Evolutionary conservation across 148 eudicot genomes (phyloP), one percentile per base, ranked within the genome.

Genomic region (Amaranthus hypochondriacus): DNA sequence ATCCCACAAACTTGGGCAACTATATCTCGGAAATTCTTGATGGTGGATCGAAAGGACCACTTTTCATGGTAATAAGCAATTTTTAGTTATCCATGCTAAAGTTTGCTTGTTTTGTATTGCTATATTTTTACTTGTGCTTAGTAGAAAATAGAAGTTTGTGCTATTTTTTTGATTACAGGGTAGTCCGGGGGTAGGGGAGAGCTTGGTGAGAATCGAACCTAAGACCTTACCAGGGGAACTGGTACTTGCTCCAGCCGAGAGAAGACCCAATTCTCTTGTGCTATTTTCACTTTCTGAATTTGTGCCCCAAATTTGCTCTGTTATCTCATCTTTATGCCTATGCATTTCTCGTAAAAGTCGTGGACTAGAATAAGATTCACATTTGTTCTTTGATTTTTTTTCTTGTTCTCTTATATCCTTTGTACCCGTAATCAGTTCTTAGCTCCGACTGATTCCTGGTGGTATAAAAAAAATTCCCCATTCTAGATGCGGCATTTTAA

Each of bases 1-100:
- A 96, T 84, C 99, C 94, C 71, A 69, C 96, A 62, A 87, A 83
- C 39, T 84, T 81, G 86, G 86, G 94, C 84, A 73, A 78, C 76
- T 96, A 96, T 74, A 51, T 92, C 51, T 96, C 99, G 8, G 92
- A 96, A 82, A 83, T 90, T 76, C 74, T 92, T 80, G 95, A 96
- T 83, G 90, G 88, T 48, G 95, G 97, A 69, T 80, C 75, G 6
- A 89, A 83, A 75, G 85, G 94, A 65, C 99, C 99, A 44, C 82
- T 96, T 50, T 96, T 96, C 80, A 90, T 92, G 99, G 98, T 95
- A 92, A 81, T 59, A 39, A 51, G 60, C 72, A 55, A 12, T 50
- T 55, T 59, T 61, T 59, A 49, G 44, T 5, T 71, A 48, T 55
- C 52, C 61, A 60, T 18, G 54, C 47, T 15, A 69, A 9, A 68